Percentiles rank a stretch among this genome's conserved stretches.
Evolutionary conservation across 1,139 yeast species (phyloP).

Genomic region (Debaryomycetaceae sp.): DNA sequence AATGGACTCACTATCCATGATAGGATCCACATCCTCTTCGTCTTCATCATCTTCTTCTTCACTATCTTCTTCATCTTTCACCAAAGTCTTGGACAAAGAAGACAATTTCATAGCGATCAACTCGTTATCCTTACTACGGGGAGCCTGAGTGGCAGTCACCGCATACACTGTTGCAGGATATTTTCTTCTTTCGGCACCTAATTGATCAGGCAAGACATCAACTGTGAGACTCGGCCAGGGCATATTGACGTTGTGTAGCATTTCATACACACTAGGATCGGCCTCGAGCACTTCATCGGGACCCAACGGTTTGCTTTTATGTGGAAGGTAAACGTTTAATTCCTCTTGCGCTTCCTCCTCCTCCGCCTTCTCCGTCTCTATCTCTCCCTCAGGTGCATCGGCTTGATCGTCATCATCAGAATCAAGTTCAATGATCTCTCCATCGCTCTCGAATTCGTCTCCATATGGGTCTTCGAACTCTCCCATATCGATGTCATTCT

Average conservation of each 20-base stretch:
- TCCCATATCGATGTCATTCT: constrained; percentile 63
- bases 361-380: constrained; percentile 19
- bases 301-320: constrained; percentile 82
- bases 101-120: constrained; percentile 79
- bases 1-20: constrained; percentile 77
- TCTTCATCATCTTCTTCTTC: constrained; percentile 73
- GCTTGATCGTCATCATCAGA: constrained; percentile 58
- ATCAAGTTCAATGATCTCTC: constrained; percentile 77
- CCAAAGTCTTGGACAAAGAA: constrained; percentile 78
- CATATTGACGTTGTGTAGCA: constrained; percentile 89
- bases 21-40: constrained; percentile 67
- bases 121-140: constrained; percentile 82
- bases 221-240: constrained; percentile 98
- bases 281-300: constrained; percentile 97
- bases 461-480: constrained; percentile 94
- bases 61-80: constrained; percentile 70
- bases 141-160: constrained; percentile 94
- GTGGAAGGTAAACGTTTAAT: constrained; percentile 71
- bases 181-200: constrained; percentile 84
- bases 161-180: constrained; percentile 86
- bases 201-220: constrained; percentile 80
- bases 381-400: constrained; percentile 31
- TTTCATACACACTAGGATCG: constrained; percentile 92
- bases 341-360: constrained; percentile 26
- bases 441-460: constrained; percentile 93